Evolutionary conservation across 192 early-diverging fungal species (phyloP).

Genomic region (Coemansia javaensis): DNA sequence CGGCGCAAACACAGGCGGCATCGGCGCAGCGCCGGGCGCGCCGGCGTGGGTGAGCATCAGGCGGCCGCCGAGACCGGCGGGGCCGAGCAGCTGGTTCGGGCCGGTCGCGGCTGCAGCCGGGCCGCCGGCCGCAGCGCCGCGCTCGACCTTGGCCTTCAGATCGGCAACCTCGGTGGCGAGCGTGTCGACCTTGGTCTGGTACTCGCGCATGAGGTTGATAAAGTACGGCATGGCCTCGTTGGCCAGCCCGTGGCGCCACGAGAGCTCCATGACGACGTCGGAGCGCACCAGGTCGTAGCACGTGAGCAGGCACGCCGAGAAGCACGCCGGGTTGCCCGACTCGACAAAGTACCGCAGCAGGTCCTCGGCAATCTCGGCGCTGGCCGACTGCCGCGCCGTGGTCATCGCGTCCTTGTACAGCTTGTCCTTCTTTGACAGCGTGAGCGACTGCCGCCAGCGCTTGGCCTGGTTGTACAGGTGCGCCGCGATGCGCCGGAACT

Average conservation of each 20-base stretch:
- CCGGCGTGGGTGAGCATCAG: slow-evolving; percentile 59
- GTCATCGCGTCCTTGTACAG: slow-evolving; percentile 99
- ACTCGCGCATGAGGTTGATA: slow-evolving; percentile 87
- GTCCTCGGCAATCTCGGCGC: slow-evolving; percentile 88
- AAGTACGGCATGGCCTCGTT: slow-evolving; percentile 99
- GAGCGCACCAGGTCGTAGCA: slow-evolving; percentile 95
- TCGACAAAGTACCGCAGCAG: slow-evolving; percentile 94
- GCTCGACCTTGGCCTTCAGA: slow-evolving; percentile 55
- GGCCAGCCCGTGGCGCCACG: slow-evolving; percentile 81
- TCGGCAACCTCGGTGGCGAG: slow-evolving; percentile 58
- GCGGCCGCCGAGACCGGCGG: slow-evolving; percentile 66
- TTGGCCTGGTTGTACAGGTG: slow-evolving; percentile 96
- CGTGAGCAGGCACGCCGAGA: slow-evolving; percentile 85
- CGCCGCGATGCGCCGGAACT: slow-evolving; percentile 96
- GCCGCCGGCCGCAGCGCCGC: slow-evolving; percentile 20
- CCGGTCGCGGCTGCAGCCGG: slow-evolving; percentile 24
- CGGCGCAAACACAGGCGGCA: slow-evolving; percentile 20
- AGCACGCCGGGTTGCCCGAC: slow-evolving; percentile 86
- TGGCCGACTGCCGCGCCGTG: slow-evolving; percentile 87
- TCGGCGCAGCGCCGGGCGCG: slow-evolving; percentile 6
- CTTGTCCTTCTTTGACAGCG: slow-evolving; percentile 93
- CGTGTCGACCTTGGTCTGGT: slow-evolving; percentile 71
- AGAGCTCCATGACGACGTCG: slow-evolving; percentile 89
- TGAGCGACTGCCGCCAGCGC: slow-evolving; percentile 93
- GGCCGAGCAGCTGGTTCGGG: slow-evolving; percentile 58